A percentile compares a stretch with the other conserved stretches of the same genome.
Conservation (phyloP, 805 yeast species). For the Suhomyces sp. region DNA sequence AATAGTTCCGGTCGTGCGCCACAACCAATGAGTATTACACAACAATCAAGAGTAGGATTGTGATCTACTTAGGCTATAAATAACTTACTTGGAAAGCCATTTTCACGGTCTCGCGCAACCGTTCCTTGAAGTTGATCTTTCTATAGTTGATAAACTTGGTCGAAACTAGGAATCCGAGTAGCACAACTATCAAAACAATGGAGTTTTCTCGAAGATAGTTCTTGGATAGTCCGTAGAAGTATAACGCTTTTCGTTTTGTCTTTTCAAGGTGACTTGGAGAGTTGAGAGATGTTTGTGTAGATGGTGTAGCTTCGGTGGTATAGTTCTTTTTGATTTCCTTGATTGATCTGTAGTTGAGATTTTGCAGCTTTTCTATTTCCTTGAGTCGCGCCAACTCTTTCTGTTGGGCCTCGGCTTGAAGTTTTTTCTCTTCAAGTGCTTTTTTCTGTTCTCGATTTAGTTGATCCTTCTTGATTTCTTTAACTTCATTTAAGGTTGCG, state of each 20-base stretch:
- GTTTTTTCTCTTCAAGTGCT: slow-evolving; percentile 19
- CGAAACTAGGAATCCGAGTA: slow-evolving; percentile 20
- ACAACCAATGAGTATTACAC: neutral
- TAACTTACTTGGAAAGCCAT: slow-evolving; percentile 47
- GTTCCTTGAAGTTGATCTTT: slow-evolving; percentile 28
- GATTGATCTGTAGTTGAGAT: slow-evolving; percentile 29
- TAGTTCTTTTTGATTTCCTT: slow-evolving; percentile 25
- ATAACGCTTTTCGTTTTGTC: slow-evolving; percentile 17
- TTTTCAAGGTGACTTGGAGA: neutral
- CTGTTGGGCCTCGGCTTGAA: slow-evolving; percentile 19
- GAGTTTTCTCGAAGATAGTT: slow-evolving; percentile 26
- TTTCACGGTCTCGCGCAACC: slow-evolving; percentile 32
- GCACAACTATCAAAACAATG: slow-evolving; percentile 22
- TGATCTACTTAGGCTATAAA: slow-evolving; percentile 15
- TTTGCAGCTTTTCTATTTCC: slow-evolving; percentile 17
- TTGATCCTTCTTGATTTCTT: slow-evolving; percentile 13
- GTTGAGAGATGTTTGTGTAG: neutral
- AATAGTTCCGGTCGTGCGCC: slow-evolving; percentile 1
- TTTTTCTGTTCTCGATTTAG: slow-evolving; percentile 15
- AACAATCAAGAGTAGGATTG: neutral
- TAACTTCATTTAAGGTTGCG: slow-evolving; percentile 12
- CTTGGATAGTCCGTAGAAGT: slow-evolving; percentile 17
- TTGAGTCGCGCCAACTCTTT: slow-evolving; percentile 12
- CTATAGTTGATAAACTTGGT: slow-evolving; percentile 20
- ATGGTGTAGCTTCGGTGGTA: neutral